Evolutionary conservation across 2,329 filamentous ascomycete species (phyloP).

Genomic region (Trichoderma aggressivum): DNA sequence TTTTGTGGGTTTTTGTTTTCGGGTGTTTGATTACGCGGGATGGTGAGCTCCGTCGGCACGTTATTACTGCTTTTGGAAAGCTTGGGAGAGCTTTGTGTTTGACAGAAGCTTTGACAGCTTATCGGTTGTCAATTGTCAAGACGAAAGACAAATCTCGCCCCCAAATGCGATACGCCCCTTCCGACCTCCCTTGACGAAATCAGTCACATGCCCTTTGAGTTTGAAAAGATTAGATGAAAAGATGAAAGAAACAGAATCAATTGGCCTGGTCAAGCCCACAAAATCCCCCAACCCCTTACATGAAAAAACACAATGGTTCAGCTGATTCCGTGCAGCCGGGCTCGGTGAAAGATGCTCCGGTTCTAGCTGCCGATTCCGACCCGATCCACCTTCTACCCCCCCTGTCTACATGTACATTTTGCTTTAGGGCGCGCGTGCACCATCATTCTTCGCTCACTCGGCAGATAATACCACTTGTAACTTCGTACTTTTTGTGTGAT

Average conservation of each 20-base stretch:
- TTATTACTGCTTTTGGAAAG: background rate
- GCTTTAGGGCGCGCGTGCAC: background rate
- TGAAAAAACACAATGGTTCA: background rate
- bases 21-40: background rate
- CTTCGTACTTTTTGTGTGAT: background rate
- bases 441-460: background rate
- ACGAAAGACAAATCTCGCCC: background rate
- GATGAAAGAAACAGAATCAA: background rate
- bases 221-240: background rate
- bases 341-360: conserved; percentile 13
- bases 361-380: background rate
- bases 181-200: background rate
- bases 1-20: background rate
- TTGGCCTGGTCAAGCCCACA: background rate
- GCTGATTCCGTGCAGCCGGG: background rate
- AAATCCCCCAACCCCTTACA: background rate
- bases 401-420: background rate
- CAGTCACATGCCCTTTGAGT: background rate
- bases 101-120: background rate
- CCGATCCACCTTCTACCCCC: background rate
- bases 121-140: background rate
- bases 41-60: background rate
- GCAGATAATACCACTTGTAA: background rate
- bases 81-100: background rate
- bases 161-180: background rate